Base-by-base conservation (phyloP, 2,329 filamentous ascomycete genomes). In the Fusarium foetens region DNA sequence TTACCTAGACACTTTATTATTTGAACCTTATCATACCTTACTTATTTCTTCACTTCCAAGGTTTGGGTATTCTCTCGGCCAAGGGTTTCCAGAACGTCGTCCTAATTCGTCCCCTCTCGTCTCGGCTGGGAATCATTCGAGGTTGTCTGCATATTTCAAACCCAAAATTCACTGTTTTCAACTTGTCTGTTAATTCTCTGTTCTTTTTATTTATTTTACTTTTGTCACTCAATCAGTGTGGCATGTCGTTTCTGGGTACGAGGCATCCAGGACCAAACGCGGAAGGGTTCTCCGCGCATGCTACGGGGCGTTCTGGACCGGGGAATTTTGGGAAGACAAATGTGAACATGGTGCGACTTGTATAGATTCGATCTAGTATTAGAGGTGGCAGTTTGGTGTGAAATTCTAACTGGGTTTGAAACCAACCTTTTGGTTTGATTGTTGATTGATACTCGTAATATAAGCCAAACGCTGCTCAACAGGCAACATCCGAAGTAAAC, bases 351-450 rank as follows among this genome's bases (percentile, higher is more conserved):
- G 75, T 77, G 75, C 74, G 66, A 71, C 64, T 77, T 77, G 75
- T 77, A 77, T 77, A 77, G 75, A 77, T 77, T 77, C 70, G 54
- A 77, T 77, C 73, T 76, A 76, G 75, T 72, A 68, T 75, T 77
- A 77, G 75, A 77, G 75, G 72, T 72, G 75, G 75, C 60, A 77
- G 72, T 72, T 72, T 70, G 72, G 66, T 67, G 73, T 75, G 73
- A 67, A 75, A 76, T 77, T 77, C 72, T 54, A 74, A 63, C 52
- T 65, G 54, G 66, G 71, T 74, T 75, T 60, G 72, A 76, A 75
- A 74, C 62, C 53, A 63, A 31, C 29, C 35, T 35, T 43, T 31
- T 42, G 13, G 23, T 67, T 38, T 49, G 58, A 52, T 36, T 21
- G 12, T 38, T 33, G 46, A 29, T 38, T 33, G 46, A 29, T 52